Base-by-base conservation (phyloP, 2,329 filamentous ascomycete species). In the Colletotrichum spaethianum region DNA sequence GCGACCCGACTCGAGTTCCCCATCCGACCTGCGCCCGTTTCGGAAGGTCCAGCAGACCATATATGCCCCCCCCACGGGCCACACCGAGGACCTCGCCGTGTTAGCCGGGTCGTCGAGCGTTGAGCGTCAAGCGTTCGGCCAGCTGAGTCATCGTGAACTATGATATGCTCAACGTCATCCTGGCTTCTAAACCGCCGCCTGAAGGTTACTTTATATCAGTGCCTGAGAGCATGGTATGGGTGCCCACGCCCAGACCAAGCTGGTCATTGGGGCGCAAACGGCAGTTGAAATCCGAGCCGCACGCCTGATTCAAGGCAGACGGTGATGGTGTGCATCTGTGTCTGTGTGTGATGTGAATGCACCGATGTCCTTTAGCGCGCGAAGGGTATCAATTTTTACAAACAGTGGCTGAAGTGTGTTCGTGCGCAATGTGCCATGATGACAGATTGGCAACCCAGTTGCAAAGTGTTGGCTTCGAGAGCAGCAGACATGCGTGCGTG, bases 1-100 rank as follows among this genome's bases (percentile, higher is more conserved):
- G 48, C 48, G 36, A 44, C 59, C 53, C 53, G 59, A 62, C 36
- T 63, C 48, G 26, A 38, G 23, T 14, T 8, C 16, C 38, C 50
- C 52, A 23, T n/a, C 42, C 33, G 48, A 33, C 56, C 20, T 50
- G 56, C 63, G 28, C 63, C 65, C 52, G 65, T 69, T 63, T 69
- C 64, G 63, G 68, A 59, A 71, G 57, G 64, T 71, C 36, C 28
- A 72, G 64, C 26, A 63, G 52, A 56, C 26, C 36, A 28, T n/a
- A 60, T 8, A 11, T 46, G 31, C 9, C 26, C 28, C 48, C 40
- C 57, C 14, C 42, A 50, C 56, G 63, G 66, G 23, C 36, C 36
- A 55, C 16, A 44, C 23, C 36, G 36, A 69, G 28, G 8, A 38
- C 52, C 46, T 62, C 38, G 28, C 42, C 64, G 52, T 69, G 65